Base-by-base conservation (phyloP, 805 yeast genomes). In the Saccharomycopsis sp. region DNA sequence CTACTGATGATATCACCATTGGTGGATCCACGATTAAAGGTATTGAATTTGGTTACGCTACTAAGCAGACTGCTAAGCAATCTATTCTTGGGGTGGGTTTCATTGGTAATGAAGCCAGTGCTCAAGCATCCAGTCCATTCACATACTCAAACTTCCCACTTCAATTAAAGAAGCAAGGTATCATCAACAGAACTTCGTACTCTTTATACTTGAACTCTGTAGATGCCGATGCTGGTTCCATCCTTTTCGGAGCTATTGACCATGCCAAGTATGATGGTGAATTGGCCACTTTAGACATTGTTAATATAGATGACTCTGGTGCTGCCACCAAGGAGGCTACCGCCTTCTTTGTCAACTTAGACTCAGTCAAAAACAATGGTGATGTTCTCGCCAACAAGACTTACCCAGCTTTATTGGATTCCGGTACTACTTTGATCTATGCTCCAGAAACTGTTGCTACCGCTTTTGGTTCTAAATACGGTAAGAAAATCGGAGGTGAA, bases 161-260 rank as follows among this genome's bases (percentile, higher is more conserved):
- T 47, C 62, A 63, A 57, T 68, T 70, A 67, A 73, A 72, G 62
- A 58, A 64, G 8, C 72, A 72, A 47, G 83, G 83, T 17, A 52
- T 69, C 50, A 80, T 78, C 61, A 63, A 67, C 42, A 68, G 69
- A 51, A 65, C 63, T n/a, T 73, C 79, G 8, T 80, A 77, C 67
- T 79, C 83, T 25, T 69, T 80, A 58, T 80, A 74, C 69, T 70
- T 79, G 64, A 72, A 75, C 60, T 68, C 70, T 17, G 55, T 63
- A 1, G 56, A 57, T 2, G 61, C 64, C 19, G 42, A 55, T 17
- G 15, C 60, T 12, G 79, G 78, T 0, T 63, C 74, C 15, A 68
- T 82, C 42, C 68, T 82, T 56, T 82, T 82, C 69, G 86, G 86
- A 17, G 86, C 80, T 35, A 74, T 81, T 35, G 85, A 82, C 64